Percentiles rank a stretch among this genome's conserved stretches.
Conservation (phyloP, 495 filamentous ascomycete species). For the Friedmanniomyces endolithicus region DNA sequence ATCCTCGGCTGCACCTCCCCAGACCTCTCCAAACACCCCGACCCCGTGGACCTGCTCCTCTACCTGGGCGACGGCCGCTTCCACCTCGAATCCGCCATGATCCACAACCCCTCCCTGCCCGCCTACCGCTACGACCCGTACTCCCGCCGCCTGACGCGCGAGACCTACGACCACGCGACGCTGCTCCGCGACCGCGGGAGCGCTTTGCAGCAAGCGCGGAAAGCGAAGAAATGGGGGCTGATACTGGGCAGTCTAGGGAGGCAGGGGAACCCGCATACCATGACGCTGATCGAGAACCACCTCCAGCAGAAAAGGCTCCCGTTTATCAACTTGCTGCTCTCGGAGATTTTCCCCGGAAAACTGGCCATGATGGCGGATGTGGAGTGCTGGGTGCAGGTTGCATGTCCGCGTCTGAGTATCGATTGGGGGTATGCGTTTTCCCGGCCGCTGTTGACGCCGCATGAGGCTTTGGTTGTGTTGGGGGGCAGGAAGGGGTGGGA, state of each 20-base stretch:
- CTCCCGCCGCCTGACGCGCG: constrained; percentile 75
- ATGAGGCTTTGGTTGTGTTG: constrained; percentile 84
- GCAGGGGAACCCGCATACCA: constrained; percentile 89
- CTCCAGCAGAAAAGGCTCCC: constrained; percentile 56
- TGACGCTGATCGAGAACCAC: constrained; percentile 69
- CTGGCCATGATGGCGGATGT: constrained; percentile 82
- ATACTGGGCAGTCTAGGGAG: constrained; percentile 86
- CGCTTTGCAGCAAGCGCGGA: constrained; percentile 61
- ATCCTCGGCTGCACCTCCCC: constrained; percentile 94
- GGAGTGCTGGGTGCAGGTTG: constrained; percentile 95
- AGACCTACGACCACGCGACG: constrained; percentile 78
- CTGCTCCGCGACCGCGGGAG: constrained; percentile 69
- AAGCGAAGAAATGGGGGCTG: constrained; percentile 78
- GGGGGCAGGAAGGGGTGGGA: constrained; percentile 59
- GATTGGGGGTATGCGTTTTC: constrained; percentile 98
- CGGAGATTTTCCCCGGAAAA: constrained; percentile 94
- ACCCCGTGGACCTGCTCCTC: constrained; percentile 60
- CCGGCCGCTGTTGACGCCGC: constrained; percentile 77
- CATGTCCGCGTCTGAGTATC: constrained; percentile 86
- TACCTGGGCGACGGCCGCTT: constrained; percentile 96
- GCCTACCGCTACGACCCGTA: constrained; percentile 98
- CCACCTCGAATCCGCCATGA: constrained; percentile 97
- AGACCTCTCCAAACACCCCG: constrained; percentile 42
- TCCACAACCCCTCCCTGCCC: constrained; percentile 80
- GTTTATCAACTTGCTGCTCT: constrained; percentile 70